Percentiles rank a stretch among this genome's conserved stretches.
These are phyloP conservation scores for Spergularia azorica DNA, from an alignment of 179 eudicot genomes.

Conservation along the genomic window DNA sequence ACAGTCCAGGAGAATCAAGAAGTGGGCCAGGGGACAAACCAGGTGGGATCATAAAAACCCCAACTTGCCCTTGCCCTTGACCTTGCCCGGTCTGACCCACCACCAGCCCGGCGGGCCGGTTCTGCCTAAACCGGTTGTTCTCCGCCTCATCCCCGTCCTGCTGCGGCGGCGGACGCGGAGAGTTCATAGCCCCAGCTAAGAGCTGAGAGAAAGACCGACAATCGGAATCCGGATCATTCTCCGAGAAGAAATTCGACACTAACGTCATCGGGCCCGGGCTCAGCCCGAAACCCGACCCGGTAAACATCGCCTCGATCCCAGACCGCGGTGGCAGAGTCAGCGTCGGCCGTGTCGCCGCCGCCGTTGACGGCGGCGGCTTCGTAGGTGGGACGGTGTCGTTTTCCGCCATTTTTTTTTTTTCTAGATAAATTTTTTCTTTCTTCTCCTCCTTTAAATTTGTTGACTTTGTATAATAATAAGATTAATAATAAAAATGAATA, in stretches of 20 bases:
- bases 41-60: conserved; percentile 58
- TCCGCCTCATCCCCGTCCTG: conserved; percentile 26
- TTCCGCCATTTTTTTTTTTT: conserved; percentile 30
- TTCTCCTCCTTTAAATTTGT: no score
- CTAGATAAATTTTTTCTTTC: no score
- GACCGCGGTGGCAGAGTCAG: conserved; percentile 63
- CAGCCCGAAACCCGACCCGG: conserved; percentile 52
- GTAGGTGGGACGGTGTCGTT: conserved; percentile 30
- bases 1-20: conserved; percentile 72
- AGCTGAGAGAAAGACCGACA: conserved; percentile 79
- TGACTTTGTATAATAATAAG: no score
- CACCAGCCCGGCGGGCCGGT: conserved; percentile 53
- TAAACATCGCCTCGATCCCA: conserved; percentile 51
- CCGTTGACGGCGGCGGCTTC: conserved; percentile 15
- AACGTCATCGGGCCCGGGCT: conserved; percentile 93
- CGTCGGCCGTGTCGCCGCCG: conserved; percentile 38
- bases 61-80: conserved; percentile 8
- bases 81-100: conserved; percentile 38
- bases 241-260: conserved; percentile 75
- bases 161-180: conserved; percentile 31
- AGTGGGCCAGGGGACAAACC: conserved; percentile 78
- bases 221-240: conserved; percentile 67
- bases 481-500: background rate
- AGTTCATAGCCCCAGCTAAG: conserved; percentile 70
- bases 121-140: conserved; percentile 44